Percentiles rank a stretch among this genome's conserved stretches.
Evolutionary conservation across 768 basidiomycete species (phyloP).

Genomic region (Boletus insuetus): DNA sequence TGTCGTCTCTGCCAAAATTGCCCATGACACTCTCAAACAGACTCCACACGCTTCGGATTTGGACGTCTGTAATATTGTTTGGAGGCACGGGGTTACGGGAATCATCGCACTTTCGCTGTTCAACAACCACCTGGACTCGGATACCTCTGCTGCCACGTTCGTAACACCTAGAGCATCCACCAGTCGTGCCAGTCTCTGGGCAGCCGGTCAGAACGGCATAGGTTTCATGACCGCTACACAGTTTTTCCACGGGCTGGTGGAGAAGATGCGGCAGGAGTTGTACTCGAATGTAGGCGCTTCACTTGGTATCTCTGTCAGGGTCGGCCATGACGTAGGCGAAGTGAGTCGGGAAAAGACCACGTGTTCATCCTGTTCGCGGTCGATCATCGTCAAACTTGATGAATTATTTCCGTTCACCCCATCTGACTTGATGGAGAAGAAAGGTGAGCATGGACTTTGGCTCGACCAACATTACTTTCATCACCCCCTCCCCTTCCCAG

Average conservation of each 20-base stretch:
- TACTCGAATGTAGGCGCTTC: background rate
- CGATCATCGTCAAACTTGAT: slow-evolving; percentile 2
- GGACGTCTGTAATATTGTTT: slow-evolving; percentile 7
- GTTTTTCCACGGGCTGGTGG: slow-evolving; percentile 10
- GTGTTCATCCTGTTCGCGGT: background rate
- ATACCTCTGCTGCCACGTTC: slow-evolving; percentile 9
- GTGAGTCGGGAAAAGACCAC: slow-evolving; percentile 5
- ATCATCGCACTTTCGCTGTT: slow-evolving; percentile 8
- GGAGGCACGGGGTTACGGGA: slow-evolving; percentile 2
- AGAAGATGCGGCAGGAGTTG: background rate
- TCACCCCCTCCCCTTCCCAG: background rate
- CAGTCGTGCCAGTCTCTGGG: slow-evolving; percentile 14
- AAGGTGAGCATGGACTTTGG: background rate
- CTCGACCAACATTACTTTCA: background rate
- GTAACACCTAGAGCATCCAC: slow-evolving; percentile 15
- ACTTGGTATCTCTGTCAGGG: slow-evolving; percentile 9
- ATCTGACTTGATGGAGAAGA: slow-evolving; percentile 1
- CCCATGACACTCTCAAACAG: background rate
- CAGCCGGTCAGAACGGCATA: slow-evolving; percentile 17
- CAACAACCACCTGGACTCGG: slow-evolving; percentile 11
- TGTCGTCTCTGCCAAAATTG: slow-evolving; percentile 1
- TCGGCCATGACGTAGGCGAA: slow-evolving; percentile 16
- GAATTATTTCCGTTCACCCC: slow-evolving; percentile 8
- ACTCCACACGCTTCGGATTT: slow-evolving; percentile 2
- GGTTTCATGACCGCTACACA: slow-evolving; percentile 17